Evolutionary conservation across 2,329 filamentous ascomycete species (phyloP), one percentile per base, ranked within the genome.

Genomic region (Clarireedia monteithiana): DNA sequence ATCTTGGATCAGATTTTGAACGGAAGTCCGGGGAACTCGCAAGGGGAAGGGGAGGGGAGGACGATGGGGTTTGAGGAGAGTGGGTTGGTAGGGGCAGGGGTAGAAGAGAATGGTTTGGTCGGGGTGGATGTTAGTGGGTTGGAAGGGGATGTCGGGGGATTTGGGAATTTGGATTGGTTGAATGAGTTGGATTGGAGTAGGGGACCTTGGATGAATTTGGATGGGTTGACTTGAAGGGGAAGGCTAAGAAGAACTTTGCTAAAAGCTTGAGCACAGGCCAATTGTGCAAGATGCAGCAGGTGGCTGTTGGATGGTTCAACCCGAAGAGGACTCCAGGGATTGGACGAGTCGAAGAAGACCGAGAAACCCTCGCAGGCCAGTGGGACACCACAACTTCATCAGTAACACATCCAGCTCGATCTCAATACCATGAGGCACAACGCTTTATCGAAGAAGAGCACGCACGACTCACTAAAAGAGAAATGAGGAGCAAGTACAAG

Each of bases 1-100:
- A 77, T 79, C 1, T 67, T 80, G 9, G 76, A 79, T 39, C 74
- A 77, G 48, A 72, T 75, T 3, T 67, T 80, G 10, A 50, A 56
- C 30, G 14, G 30, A 27, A 26, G 30, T 34, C 45, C 24, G 6
- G 20, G 24, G 17, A 39, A 30, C 27, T 30, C 23, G 23, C 47
- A 46, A 15, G 27, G 47, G 5, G 40, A 46, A 9, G 34, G 30
- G 2, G 48, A 39, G 15, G 27, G 3, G 15, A 46, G 10, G 44
- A 34, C 17, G 5, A 5, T n/a, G 0, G 30, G 39, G 15, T 39
- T 27, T 6, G 24, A 24, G 34, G 42, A 40, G 12, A 26, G 6
- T 48, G 44, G 34, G 36, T 1, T 30, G 12, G 48, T 20, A 20
- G 30, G n/a, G n/a, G 27, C 7, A 23, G 23, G 1, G n/a, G 30